Evolutionary conservation across 352 stramenopile species (phyloP).

Genomic region (Pythium folliculosum): DNA sequence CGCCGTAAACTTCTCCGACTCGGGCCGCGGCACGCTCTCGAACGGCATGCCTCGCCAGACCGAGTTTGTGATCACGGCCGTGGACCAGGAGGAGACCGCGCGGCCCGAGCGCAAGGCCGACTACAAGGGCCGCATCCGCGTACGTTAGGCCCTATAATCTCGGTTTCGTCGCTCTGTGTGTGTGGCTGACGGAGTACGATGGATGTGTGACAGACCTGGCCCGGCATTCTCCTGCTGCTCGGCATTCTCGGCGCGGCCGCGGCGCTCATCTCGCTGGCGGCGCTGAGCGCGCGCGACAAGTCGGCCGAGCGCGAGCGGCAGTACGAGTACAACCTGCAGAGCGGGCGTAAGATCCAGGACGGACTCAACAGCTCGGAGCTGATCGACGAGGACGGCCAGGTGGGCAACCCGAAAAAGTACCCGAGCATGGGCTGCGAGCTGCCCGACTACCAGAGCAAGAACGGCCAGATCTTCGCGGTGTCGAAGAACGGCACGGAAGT

Average conservation of each 20-base stretch:
- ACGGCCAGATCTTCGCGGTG: conserved; percentile 68
- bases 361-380: conserved; percentile 45
- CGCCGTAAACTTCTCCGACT: conserved; percentile 1
- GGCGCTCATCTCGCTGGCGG: conserved; percentile 53
- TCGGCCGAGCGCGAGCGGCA: conserved; percentile 11
- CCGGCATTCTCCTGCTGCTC: conserved; percentile 54
- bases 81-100: conserved; percentile 39
- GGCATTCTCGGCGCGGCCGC: conserved; percentile 39
- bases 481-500: conserved; percentile 51
- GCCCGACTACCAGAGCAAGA: conserved; percentile 80
- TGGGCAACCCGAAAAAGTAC: conserved; percentile 80
- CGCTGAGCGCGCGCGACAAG: conserved; percentile 39
- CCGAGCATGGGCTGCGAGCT: conserved; percentile 56
- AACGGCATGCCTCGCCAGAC: conserved; percentile 35
- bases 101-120: conserved; percentile 50
- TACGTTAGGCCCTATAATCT: conserved; percentile 16
- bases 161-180: not conserved
- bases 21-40: conserved; percentile 12
- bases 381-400: conserved; percentile 56
- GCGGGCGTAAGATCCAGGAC: conserved; percentile 35
- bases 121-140: conserved; percentile 73
- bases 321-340: conserved; percentile 22
- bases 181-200: not conserved
- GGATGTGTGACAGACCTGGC: conserved; percentile 45
- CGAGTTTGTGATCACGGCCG: conserved; percentile 63